phyloP scores from a whole-genome alignment of 345 rosid species.

The Aurinia saxatilis region DNA sequence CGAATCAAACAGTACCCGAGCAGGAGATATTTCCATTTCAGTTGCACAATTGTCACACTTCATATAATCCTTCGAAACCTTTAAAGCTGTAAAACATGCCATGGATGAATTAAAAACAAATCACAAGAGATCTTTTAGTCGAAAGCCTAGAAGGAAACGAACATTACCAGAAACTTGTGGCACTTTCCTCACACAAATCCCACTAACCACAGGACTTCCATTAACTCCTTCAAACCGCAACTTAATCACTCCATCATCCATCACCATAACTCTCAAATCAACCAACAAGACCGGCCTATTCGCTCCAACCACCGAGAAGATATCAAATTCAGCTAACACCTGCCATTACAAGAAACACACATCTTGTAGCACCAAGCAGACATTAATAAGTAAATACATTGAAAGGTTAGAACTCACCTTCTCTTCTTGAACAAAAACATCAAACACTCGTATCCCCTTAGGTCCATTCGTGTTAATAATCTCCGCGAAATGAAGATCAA shows the following conservation, averaged over 20 bases:
- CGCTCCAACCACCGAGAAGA: constrained; percentile 75
- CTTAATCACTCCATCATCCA: constrained; percentile 52
- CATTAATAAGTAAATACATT: too few relatives aligned
- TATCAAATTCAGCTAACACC: constrained; percentile 81
- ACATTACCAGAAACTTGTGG: constrained; percentile 44
- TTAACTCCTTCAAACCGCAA: constrained; percentile 64
- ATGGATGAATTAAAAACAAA: not conserved
- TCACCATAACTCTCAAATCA: constrained; percentile 55
- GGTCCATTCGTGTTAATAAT: constrained; percentile 86
- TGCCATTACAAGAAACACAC: constrained; percentile 29
- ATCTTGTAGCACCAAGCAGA: too few relatives aligned
- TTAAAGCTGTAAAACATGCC: constrained; percentile 40
- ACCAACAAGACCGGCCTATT: constrained; percentile 72
- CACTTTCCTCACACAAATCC: constrained; percentile 79
- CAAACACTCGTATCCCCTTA: constrained; percentile 79
- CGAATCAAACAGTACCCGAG: constrained; percentile 44
- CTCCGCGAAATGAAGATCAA: constrained; percentile 90
- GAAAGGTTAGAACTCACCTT: too few relatives aligned
- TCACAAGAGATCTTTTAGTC: not conserved
- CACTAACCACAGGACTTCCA: constrained; percentile 77
- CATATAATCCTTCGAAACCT: constrained; percentile 45
- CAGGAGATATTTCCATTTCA: constrained; percentile 65
- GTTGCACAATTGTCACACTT: constrained; percentile 67
- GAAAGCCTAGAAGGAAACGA: not conserved
- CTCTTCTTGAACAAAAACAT: constrained; percentile 83